Evolutionary conservation across 805 yeast genomes (phyloP).

Genomic region (Hanseniaspora taiwanica): DNA sequence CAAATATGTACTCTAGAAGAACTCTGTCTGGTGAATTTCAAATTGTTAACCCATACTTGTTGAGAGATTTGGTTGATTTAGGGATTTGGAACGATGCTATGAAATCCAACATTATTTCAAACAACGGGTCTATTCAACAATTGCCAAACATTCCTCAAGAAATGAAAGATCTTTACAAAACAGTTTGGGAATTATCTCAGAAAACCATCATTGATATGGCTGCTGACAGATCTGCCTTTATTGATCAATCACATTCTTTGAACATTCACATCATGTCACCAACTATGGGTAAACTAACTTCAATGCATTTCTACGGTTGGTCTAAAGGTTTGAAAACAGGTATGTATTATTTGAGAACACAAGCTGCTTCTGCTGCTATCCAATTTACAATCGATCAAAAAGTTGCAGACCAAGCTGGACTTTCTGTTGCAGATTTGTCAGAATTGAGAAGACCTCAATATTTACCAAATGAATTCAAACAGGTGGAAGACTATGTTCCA

Average conservation of each 20-base stretch:
- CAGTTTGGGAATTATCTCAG: constrained; percentile 95
- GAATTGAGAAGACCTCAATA: constrained; percentile 28
- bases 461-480: constrained; percentile 14
- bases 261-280: constrained; percentile 82
- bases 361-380: constrained; percentile 94
- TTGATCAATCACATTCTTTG: constrained; percentile 88
- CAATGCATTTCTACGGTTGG: constrained; percentile 99
- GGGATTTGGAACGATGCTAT: constrained; percentile 74
- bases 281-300: constrained; percentile 90
- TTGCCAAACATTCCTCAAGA: constrained; percentile 63
- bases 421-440: constrained; percentile 21
- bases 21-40: constrained; percentile 91
- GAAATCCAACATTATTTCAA: constrained; percentile 62
- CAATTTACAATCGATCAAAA: constrained; percentile 75
- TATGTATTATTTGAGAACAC: constrained; percentile 94
- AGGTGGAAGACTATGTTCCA: constrained; percentile 7
- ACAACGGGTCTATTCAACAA: constrained; percentile 76
- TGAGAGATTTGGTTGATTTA: constrained; percentile 67
- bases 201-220: constrained; percentile 74
- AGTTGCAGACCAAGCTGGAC: constrained; percentile 91
- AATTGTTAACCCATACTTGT: constrained; percentile 74
- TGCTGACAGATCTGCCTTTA: constrained; percentile 64
- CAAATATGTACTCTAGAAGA: constrained; percentile 82
- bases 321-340: constrained; percentile 97
- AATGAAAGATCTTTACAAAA: constrained; percentile 67